Evolutionary conservation across 2,329 filamentous ascomycete genomes (phyloP), one percentile per base, ranked within the genome.

Genomic region (Rutstroemia sp.): DNA sequence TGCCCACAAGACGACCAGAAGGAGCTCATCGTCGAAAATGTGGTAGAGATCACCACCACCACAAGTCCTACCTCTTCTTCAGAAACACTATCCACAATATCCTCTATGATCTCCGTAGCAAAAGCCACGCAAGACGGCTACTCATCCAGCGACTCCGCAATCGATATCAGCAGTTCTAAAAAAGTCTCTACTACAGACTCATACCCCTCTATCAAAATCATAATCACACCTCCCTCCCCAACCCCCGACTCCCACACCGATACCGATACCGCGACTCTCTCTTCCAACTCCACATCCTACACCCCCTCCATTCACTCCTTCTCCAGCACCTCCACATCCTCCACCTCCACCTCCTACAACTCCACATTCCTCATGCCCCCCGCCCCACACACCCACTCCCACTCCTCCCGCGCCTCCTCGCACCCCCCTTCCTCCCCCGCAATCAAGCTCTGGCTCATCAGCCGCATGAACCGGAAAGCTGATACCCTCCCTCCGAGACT

Each of bases 401-500:
- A 30, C 7, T 49, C 52, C 5, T 57, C 23, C 23, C 23, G 23
- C 23, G 23, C 23, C 23, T 57, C 23, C 23, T 57, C 42, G 41
- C 56, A 17, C 42, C 45, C 16, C 17, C 49, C 59, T 17, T 44
- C 51, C 2, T 57, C 59, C 21, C 54, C 57, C 5, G 63, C 65
- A 25, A 56, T 66, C 19, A 51, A 63, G 16, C 54, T 59, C 30
- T 67, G 63, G 52, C 59, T 66, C 23, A 60, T 66, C 25, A 23
- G 49, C 1, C 63, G 64, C 51, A 54, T 67, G 45, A 67, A 65
- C 17, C 46, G 52, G 1, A 64, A 66, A 56, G 60, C 62, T 12
- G 48, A 61, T 27, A 51, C 57, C 9, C 61, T 67, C 17, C 63
- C 62, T 3, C 46, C 46, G 6, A 62, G 62, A 30, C 41, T 67